These are phyloP conservation scores for Lentinula raphanica DNA, from an alignment of 768 basidiomycete species.

Conservation along the genomic window DNA sequence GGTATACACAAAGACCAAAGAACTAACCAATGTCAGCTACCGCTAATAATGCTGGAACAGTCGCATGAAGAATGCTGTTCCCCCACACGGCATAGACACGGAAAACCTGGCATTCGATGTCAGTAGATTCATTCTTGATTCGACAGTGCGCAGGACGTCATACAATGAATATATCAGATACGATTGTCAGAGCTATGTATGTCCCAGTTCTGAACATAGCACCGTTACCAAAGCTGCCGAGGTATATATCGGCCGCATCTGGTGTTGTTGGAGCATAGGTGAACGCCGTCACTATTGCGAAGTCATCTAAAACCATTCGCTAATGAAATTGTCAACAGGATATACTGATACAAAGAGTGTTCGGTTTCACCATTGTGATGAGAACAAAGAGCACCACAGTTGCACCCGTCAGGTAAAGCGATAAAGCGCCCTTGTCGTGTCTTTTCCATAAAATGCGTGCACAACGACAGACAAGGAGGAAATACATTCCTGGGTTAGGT, in stretches of 20 bases:
- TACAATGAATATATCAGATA: slow-evolving; percentile 14
- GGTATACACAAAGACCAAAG: too few species aligned
- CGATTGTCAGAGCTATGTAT: slow-evolving; percentile 13
- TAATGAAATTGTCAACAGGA: background rate
- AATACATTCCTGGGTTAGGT: slow-evolving; percentile 5
- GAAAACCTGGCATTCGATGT: slow-evolving; percentile 4
- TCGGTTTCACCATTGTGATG: slow-evolving; percentile 11
- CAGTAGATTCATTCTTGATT: background rate
- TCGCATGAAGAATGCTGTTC: background rate
- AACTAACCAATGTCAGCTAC: slow-evolving; percentile 13
- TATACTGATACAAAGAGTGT: too few species aligned
- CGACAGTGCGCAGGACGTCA: background rate
- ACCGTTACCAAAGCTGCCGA: slow-evolving; percentile 11
- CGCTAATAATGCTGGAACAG: slow-evolving; percentile 7
- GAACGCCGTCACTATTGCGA: slow-evolving; percentile 8
- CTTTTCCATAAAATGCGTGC: slow-evolving; percentile 6
- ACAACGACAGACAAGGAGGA: slow-evolving; percentile 5
- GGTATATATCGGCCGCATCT: slow-evolving; percentile 10
- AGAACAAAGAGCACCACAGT: slow-evolving; percentile 10
- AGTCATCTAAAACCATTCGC: slow-evolving; percentile 14
- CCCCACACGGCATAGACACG: slow-evolving; percentile 12
- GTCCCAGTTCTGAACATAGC: slow-evolving; percentile 14
- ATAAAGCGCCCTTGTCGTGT: background rate
- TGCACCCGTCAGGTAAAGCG: background rate
- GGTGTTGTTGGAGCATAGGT: slow-evolving; percentile 10